Evolutionary conservation across 306 rosid genomes (phyloP), one percentile per base, ranked within the genome.

Genomic region (Vigna radiata): DNA sequence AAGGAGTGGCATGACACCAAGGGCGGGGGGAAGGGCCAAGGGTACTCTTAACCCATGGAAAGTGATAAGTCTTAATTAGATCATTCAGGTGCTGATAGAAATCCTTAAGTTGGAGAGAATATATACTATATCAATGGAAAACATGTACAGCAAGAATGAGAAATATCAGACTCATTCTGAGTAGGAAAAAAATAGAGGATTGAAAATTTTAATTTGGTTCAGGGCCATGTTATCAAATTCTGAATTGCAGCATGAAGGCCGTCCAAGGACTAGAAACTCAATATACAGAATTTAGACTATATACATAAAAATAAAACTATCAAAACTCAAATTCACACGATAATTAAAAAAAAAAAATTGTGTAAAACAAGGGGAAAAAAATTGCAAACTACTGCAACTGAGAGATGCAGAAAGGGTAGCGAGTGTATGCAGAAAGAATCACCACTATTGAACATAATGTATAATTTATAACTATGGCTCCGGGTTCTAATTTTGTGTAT

Each of bases 131-230:
- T 36, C 52, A 59, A 33, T 31, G 61, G 43, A 37, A 37, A 25
- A 25, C 52, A 74, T 25, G 60, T 59, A 62, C 48, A 78, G 74
- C 4, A 23, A 66, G 41, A 70, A 25, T 49, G 61, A 79, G 33
- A 61, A 76, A 60, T 12, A 27, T 47, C 17, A 60, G 52, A 60
- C 73, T 50, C 83, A 72, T 55, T 47, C 52, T 56, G 74, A 21
- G 15, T 19, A 21, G 15, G 10, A 19, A 19, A 25, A 70, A 49
- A 43, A 52, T 17, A 49, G 60, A 68, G n/a, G 60, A 44, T 31
- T 53, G 8, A 44, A 17, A 47, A 39, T 44, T 65, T 54, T 21
- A 37, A 46, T 67, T 66, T 41, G 36, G 53, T 19, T 43, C 53
- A 49, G 18, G 69, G 29, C 49, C 23, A 33, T 33, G 69, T 37